Evolutionary conservation across 345 rosid genomes (phyloP), one percentile per base, ranked within the genome.

Genomic region (Eucalyptus tenuipes): DNA sequence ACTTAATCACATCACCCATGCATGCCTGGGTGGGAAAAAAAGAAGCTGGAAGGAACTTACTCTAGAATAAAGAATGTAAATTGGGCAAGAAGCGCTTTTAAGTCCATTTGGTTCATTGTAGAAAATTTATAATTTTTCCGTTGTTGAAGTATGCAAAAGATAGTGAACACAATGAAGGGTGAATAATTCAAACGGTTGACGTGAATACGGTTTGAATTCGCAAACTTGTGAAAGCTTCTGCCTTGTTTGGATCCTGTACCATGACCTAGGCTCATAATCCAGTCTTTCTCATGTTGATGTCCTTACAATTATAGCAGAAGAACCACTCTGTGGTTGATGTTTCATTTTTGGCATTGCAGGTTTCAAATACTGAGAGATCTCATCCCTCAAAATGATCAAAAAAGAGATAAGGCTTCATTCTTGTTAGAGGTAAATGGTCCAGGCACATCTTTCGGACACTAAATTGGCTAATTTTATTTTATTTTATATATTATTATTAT

Each of bases 321-420:
- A 33, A 71, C 80, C 24, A 6, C 44, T 71, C 40, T 52, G 47
- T 45, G 90, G 27, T 42, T 90, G 87, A 86, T 75, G 29, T 50
- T n/a, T 71, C 88, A 31, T 88, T 57, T 57, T 89, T 88, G 89
- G 75, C 87, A 84, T 49, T 42, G 90, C 96, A 97, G 99, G 86
- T 97, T 97, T 91, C 99, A 96, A 91, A 91, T 89, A 89, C 92
- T 97, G 92, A 96, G 98, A 93, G 95, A 92, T 89, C 93, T 97
- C 48, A 95, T 97, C 87, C 98, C 99, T 80, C 98, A 93, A 88
- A 92, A 92, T 91, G 98, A 97, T 88, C 98, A 95, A 44, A 97
- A 95, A 91, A 94, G 95, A 88, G 99, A 96, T 88, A 97, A 95
- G 93, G 98, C 98, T 45, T 97, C 99, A 8, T 93, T 97, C 88